Evolutionary conservation across 2,329 filamentous ascomycete genomes (phyloP).

Genomic region (Apiospora marii): DNA sequence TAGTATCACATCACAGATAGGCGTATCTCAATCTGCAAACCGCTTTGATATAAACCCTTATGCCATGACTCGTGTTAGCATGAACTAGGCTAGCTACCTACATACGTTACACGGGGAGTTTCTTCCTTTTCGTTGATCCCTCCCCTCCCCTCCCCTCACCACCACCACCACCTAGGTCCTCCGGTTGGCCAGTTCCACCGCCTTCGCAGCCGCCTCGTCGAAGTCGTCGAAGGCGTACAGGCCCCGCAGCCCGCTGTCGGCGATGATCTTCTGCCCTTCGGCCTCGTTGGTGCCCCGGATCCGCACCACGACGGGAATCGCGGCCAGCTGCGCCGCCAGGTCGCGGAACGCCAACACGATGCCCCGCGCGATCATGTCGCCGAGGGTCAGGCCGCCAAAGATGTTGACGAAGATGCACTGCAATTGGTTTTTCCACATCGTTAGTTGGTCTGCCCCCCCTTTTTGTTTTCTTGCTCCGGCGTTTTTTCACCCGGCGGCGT

Average conservation of each 20-base stretch:
- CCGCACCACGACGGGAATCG: constrained; percentile 79
- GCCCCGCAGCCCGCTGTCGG: constrained; percentile 67
- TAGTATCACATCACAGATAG: neutral
- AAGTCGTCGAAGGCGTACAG: constrained; percentile 78
- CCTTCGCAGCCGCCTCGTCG: constrained; percentile 74
- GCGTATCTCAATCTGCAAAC: neutral
- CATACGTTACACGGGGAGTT: neutral
- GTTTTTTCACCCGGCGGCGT: too few relatives aligned
- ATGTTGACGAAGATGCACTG: constrained; percentile 64
- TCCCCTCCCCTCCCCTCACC: too few relatives aligned
- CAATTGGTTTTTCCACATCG: neutral
- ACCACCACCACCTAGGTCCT: neutral
- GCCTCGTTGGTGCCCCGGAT: constrained; percentile 79
- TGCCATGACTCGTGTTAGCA: neutral
- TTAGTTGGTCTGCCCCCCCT: neutral
- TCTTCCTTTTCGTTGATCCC: neutral
- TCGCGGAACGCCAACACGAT: constrained; percentile 77
- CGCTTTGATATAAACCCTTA: neutral
- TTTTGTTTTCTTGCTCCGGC: neutral
- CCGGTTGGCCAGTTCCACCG: constrained; percentile 63
- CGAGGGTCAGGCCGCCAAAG: constrained; percentile 68
- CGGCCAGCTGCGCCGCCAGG: constrained; percentile 56
- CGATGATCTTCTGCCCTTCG: constrained; percentile 73
- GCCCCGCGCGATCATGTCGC: constrained; percentile 83
- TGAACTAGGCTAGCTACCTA: neutral